phyloP scores from a whole-genome alignment of 192 early-diverging fungal species.

The Coemansia furcata region DNA sequence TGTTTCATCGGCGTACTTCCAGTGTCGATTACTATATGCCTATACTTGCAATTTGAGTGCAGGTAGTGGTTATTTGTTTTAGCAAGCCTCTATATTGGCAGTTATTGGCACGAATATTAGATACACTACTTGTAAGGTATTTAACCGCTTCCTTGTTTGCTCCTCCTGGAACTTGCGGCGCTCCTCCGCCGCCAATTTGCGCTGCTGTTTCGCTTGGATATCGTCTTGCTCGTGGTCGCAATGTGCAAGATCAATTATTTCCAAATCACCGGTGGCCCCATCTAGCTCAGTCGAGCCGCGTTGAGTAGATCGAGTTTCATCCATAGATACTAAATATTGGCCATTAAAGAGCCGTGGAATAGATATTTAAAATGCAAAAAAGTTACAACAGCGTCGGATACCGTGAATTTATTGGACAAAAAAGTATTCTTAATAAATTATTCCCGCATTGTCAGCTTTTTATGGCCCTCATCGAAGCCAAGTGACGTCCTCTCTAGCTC shows the following conservation, averaged over 20 bases:
- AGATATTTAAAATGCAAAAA: neutral
- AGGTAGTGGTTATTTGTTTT: neutral
- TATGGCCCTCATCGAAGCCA: too few species aligned
- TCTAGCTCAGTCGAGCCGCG: conserved; percentile 41
- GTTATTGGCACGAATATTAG: neutral
- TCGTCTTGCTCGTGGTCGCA: conserved; percentile 52
- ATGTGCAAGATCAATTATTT: conserved; percentile 61
- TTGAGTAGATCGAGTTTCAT: neutral
- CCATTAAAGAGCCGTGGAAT: too few species aligned
- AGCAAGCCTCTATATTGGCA: neutral
- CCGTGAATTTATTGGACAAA: too few species aligned
- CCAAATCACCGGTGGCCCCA: conserved; percentile 61
- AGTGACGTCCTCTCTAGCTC: too few species aligned
- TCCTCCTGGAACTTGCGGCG: conserved; percentile 54
- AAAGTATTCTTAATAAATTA: neutral
- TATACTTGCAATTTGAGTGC: conserved; percentile 35
- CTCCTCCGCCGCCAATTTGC: conserved; percentile 59
- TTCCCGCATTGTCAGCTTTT: too few species aligned
- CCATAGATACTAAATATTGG: neutral
- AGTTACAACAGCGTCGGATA: neutral
- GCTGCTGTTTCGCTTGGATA: conserved; percentile 40
- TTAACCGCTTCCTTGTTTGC: conserved; percentile 54
- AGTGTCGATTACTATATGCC: conserved; percentile 65
- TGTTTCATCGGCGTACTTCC: conserved; percentile 75
- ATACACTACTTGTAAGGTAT: conserved; percentile 27